Percentiles rank a stretch among this genome's conserved stretches.
phyloP scores from a whole-genome alignment of 2,329 filamentous ascomycete species.

The Rhinocladiella similis region DNA sequence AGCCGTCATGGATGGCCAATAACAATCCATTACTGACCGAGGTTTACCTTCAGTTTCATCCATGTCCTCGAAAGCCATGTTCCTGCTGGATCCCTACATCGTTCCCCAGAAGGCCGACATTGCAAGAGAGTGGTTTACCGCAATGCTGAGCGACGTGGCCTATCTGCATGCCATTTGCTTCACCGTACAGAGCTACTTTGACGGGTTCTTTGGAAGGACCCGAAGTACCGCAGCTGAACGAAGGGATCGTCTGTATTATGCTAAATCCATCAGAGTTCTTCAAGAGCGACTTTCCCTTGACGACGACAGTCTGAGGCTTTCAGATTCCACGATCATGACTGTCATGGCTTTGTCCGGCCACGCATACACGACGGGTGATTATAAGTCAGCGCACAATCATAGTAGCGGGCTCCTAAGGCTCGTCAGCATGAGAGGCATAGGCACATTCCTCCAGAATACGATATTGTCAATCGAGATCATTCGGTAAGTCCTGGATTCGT shows the following conservation, averaged over 20 bases:
- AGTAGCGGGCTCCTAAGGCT: slow-evolving; percentile 42
- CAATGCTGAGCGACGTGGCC: not conserved
- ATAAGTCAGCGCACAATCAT: slow-evolving; percentile 34
- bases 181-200: not conserved
- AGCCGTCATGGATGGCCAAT: slow-evolving; percentile 6
- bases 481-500: slow-evolving; percentile 27
- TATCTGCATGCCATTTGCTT: not conserved
- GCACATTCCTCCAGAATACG: slow-evolving; percentile 34
- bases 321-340: slow-evolving; percentile 35
- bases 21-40: no score
- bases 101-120: not conserved
- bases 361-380: slow-evolving; percentile 34
- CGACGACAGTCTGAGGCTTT: slow-evolving; percentile 28
- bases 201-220: not conserved
- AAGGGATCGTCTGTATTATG: slow-evolving; percentile 29
- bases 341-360: slow-evolving; percentile 36
- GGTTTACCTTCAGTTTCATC: no score
- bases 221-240: not conserved
- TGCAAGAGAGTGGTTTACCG: not conserved
- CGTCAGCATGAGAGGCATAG: slow-evolving; percentile 39
- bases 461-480: slow-evolving; percentile 39
- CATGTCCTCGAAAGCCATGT: not conserved
- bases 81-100: not conserved
- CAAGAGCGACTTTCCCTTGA: slow-evolving; percentile 32
- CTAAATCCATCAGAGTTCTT: slow-evolving; percentile 25